A percentile compares a stretch with the other conserved stretches of the same genome.
Evolutionary conservation across 208 protist species (phyloP).

Genomic region (Leishmania martiniquensis): DNA sequence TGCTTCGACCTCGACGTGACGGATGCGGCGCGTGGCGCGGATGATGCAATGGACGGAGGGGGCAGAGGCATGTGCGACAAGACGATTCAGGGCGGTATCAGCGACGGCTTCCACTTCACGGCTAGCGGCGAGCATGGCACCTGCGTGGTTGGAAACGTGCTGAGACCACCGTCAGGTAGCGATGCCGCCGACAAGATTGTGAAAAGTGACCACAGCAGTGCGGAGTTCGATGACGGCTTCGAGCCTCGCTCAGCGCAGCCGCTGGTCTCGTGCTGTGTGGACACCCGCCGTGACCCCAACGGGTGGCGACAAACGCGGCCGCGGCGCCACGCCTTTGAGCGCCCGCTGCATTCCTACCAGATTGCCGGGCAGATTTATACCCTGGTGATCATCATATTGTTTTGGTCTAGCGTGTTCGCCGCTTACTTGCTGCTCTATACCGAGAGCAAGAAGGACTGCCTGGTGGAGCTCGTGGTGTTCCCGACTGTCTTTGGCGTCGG

Average conservation of each 20-base stretch:
- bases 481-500: constrained; percentile 14
- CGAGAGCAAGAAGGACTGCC: constrained; percentile 31
- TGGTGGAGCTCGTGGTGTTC: constrained; percentile 61
- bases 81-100: background rate
- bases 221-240: constrained; percentile 12
- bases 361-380: constrained; percentile 46
- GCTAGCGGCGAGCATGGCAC: background rate
- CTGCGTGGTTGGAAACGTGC: background rate
- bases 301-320: constrained; percentile 51
- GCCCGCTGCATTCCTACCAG: constrained; percentile 59
- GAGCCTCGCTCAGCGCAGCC: constrained; percentile 32
- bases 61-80: background rate
- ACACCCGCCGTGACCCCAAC: constrained; percentile 45
- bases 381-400: constrained; percentile 40
- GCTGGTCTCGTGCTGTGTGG: constrained; percentile 59
- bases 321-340: constrained; percentile 70
- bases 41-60: background rate
- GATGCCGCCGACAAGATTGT: background rate
- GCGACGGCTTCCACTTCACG: background rate
- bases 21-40: background rate
- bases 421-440: constrained; percentile 50
- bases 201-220: constrained; percentile 8
- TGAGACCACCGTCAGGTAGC: background rate
- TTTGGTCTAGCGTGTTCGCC: constrained; percentile 48
- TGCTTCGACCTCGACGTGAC: background rate